Conservation (phyloP, 495 filamentous ascomycete genomes). For the Penicillium samsonianum region DNA sequence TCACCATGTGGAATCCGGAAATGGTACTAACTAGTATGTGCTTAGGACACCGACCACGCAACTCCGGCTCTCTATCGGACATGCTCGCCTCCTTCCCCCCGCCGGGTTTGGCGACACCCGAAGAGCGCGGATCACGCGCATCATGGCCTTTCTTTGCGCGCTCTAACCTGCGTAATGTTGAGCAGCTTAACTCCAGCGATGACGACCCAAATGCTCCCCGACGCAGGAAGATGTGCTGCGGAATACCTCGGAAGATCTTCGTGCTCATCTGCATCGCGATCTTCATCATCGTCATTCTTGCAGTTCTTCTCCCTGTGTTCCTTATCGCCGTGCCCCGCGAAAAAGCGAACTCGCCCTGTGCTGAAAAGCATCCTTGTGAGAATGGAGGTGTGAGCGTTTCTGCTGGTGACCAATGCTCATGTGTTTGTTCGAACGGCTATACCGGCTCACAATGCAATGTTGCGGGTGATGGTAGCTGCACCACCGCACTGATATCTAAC, state of each 20-base stretch:
- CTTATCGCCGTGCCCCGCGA: conserved; percentile 71
- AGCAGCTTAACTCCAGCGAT: conserved; percentile 29
- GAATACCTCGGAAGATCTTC: conserved; percentile 80
- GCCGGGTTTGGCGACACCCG: conserved; percentile 63
- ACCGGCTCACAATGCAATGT: conserved; percentile 73
- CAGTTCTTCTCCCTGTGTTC: conserved; percentile 82
- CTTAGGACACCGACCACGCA: conserved; percentile 33
- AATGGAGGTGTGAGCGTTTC: conserved; percentile 81
- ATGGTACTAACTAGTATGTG: conserved; percentile 4
- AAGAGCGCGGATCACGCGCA: conserved; percentile 34
- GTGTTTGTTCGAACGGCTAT: conserved; percentile 84
- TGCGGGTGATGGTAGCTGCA: conserved; percentile 65
- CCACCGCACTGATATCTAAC: conserved; percentile 61
- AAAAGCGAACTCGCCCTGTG: conserved; percentile 52
- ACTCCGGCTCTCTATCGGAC: conserved; percentile 75
- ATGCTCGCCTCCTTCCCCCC: conserved; percentile 92
- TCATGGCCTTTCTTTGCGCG: conserved; percentile 48
- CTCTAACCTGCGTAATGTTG: conserved; percentile 39
- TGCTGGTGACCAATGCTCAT: conserved; percentile 68
- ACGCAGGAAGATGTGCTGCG: conserved; percentile 61
- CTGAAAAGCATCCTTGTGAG: conserved; percentile 57
- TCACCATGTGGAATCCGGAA: not conserved
- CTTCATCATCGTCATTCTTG: conserved; percentile 77
- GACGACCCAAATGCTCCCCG: conserved; percentile 24
- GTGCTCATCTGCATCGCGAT: conserved; percentile 66